These are phyloP conservation scores for Entophlyctis luteolus DNA, from an alignment of 192 early-diverging fungal genomes.

Conservation along the genomic window DNA sequence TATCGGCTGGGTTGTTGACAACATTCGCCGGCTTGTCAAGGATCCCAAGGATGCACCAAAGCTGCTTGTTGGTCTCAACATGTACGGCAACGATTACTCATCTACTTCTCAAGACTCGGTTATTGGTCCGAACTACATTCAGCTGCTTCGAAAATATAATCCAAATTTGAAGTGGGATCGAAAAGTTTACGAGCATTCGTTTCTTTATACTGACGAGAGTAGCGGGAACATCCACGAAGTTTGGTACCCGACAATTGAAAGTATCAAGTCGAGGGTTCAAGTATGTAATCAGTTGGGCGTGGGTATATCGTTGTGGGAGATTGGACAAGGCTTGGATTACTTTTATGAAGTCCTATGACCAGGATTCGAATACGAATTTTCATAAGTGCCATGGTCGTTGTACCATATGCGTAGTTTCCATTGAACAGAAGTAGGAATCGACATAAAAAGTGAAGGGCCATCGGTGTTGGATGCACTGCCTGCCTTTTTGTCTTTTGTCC, in stretches of 20 bases:
- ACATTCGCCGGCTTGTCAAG: conserved; percentile 9
- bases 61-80: conserved; percentile 26
- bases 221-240: conserved; percentile 3
- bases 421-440: no score
- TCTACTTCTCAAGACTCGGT: not conserved
- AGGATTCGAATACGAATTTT: no score
- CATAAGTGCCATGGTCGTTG: no score
- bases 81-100: conserved; percentile 26
- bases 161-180: not conserved
- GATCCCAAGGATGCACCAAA: conserved; percentile 1
- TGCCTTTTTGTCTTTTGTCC: no score
- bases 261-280: conserved; percentile 10
- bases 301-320: conserved; percentile 26
- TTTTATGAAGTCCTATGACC: conserved; percentile 19
- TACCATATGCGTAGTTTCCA: no score
- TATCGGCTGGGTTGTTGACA: conserved; percentile 17
- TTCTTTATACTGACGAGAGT: conserved; percentile 3
- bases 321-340: conserved; percentile 34
- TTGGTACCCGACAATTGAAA: conserved; percentile 25
- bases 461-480: no score
- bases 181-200: not conserved
- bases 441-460: no score
- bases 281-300: conserved; percentile 11
- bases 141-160: not conserved
- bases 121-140: not conserved